Percentiles rank a stretch among this genome's conserved stretches.
phyloP scores from a whole-genome alignment of 345 rosid genomes.

The Eucalyptus marginata region DNA sequence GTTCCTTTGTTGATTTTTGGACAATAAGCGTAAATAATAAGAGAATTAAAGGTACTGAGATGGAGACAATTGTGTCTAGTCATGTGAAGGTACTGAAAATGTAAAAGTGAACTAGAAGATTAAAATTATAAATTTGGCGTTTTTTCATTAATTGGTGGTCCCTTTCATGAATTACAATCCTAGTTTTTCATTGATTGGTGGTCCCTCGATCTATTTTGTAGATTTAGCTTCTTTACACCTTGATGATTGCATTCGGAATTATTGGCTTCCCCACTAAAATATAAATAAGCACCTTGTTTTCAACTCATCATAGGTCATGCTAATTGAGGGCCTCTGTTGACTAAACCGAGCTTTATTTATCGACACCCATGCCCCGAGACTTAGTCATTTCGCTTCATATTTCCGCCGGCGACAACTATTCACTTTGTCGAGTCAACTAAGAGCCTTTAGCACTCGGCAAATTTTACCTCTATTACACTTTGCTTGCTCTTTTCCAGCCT shows the following conservation, averaged over 20 bases:
- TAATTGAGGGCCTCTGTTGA: not conserved
- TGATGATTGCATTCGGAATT: not conserved
- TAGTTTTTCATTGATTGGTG: not conserved
- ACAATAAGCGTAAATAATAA: too few species aligned
- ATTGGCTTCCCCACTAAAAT: not conserved
- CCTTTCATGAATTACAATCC: not conserved
- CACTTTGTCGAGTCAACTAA: too few species aligned
- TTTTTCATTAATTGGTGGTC: not conserved
- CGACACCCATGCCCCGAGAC: not conserved
- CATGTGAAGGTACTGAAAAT: not conserved
- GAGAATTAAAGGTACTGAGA: too few species aligned
- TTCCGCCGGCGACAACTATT: not conserved
- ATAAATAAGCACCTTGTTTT: not conserved
- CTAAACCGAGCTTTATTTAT: not conserved
- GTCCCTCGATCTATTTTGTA: not conserved
- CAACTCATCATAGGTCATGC: not conserved
- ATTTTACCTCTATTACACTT: not conserved
- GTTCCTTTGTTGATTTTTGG: not conserved
- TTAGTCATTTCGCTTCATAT: not conserved
- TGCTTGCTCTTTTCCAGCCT: not conserved
- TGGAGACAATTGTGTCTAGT: not conserved
- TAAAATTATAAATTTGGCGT: not conserved
- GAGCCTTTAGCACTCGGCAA: not conserved
- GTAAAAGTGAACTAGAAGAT: not conserved
- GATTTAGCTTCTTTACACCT: not conserved